Evolutionary conservation across 1,139 yeast genomes (phyloP), one percentile per base, ranked within the genome.

Genomic region (Blastobotrys indianensis): DNA sequence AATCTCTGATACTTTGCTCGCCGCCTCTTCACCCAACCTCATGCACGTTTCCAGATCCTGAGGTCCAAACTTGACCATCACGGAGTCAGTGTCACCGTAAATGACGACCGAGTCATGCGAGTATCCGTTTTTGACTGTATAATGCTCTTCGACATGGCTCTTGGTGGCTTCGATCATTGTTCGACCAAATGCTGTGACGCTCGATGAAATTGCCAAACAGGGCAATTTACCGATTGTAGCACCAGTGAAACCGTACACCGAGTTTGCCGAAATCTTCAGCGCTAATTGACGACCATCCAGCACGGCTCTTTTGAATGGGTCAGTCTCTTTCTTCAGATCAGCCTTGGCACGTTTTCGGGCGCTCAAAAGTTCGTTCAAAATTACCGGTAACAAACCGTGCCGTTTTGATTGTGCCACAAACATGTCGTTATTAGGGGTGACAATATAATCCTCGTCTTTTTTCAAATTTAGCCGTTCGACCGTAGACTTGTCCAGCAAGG

Each of bases 51-150:
- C 79, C 51, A 92, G 65, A 59, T 88, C 95, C n/a, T 72, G 69
- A 35, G 82, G 79, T 1, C 99, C 99, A 69, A 94, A 94, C 61
- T 87, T 88, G 39, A 94, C 97, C 98, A 94, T 94, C 13, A 94
- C 99, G 6, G 98, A 94, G 76, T 94, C 99, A 0, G 99, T 94
- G 68, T 94, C 99, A 71, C 99, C 99, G 64, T 94, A 94, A 38
- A 94, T 84, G 51, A 94, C 98, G 55, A 83, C 77, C 0, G 97
- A 84, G 67, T 94, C 95, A 61, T 76, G 81, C 15, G 77, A 75
- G 58, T 74, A 84, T 1, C 97, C 97, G 65, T 92, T 88, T 46
- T 79, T 79, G 30, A 80, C 82, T 11, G 82, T 76, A 60, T 88
- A 94, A 46, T 77, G 74, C 30, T 79, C 79, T 64, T 88, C 94